These are phyloP conservation scores for Babesia gibsoni DNA, from an alignment of 169 alveolate genomes.

Conservation along the genomic window DNA sequence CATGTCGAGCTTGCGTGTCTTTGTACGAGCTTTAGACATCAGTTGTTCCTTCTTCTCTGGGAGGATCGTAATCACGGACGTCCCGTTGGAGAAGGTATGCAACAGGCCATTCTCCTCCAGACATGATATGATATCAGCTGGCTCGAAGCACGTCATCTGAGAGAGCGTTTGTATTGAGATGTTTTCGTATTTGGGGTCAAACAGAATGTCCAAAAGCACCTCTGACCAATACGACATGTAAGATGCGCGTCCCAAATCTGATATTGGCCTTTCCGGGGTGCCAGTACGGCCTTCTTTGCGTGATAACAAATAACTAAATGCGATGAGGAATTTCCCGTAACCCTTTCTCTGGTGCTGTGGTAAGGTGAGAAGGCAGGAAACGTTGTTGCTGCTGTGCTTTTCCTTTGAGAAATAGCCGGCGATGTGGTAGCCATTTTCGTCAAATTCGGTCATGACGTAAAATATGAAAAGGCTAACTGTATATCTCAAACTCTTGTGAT, in stretches of 20 bases:
- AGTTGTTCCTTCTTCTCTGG: constrained; percentile 76
- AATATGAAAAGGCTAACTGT: constrained; percentile 86
- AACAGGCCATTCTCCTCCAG: constrained; percentile 84
- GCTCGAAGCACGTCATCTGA: constrained; percentile 83
- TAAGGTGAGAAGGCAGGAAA: constrained; percentile 85
- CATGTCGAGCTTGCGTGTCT: constrained; percentile 72
- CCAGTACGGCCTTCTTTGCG: constrained; percentile 91
- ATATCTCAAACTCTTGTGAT: constrained; percentile 93
- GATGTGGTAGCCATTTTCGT: constrained; percentile 84
- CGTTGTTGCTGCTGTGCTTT: constrained; percentile 84
- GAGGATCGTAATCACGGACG: constrained; percentile 76
- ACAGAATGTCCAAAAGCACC: constrained; percentile 74
- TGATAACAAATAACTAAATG: constrained; percentile 89
- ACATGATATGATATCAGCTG: constrained; percentile 82
- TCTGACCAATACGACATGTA: constrained; percentile 95
- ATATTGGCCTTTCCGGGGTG: constrained; percentile 96
- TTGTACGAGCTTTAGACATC: constrained; percentile 71
- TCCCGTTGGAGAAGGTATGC: constrained; percentile 78
- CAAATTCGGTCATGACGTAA: constrained; percentile 92
- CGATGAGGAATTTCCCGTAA: constrained; percentile 85
- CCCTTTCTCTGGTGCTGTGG: constrained; percentile 92
- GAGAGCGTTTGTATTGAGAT: constrained; percentile 73
- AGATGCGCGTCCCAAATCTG: constrained; percentile 95
- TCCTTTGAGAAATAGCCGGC: constrained; percentile 90
- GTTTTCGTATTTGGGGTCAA: constrained; percentile 51